Conservation (phyloP, 805 yeast genomes). For the Lachancea sp. region DNA sequence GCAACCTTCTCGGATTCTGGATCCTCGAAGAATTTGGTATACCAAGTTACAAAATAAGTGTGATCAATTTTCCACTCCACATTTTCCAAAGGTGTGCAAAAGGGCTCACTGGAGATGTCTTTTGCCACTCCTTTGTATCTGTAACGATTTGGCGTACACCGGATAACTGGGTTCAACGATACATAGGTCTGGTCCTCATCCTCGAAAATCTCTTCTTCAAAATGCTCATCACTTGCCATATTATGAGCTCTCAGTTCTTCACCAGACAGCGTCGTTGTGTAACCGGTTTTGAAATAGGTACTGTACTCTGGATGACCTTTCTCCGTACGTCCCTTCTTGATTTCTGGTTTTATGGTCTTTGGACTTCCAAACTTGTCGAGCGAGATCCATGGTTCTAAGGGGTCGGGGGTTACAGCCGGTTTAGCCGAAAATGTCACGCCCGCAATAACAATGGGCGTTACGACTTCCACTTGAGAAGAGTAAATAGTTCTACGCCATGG, state of each 20-base stretch:
- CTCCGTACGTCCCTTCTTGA: conserved; percentile 64
- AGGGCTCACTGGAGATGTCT: conserved; percentile 58
- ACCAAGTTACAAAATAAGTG: conserved; percentile 80
- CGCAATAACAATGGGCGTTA: conserved; percentile 60
- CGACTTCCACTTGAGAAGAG: conserved; percentile 48
- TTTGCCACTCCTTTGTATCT: conserved; percentile 57
- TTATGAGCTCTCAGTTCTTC: conserved; percentile 68
- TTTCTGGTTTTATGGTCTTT: conserved; percentile 68
- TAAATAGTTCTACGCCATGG: conserved; percentile 76
- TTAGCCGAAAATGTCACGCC: conserved; percentile 48
- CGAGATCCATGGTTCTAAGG: conserved; percentile 75
- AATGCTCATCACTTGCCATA: conserved; percentile 53
- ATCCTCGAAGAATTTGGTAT: conserved; percentile 49
- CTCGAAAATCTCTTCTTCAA: conserved; percentile 47
- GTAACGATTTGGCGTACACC: conserved; percentile 80
- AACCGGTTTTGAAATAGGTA: conserved; percentile 69
- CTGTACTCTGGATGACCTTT: conserved; percentile 65
- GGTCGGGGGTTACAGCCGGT: conserved; percentile 46
- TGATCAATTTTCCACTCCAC: conserved; percentile 49
- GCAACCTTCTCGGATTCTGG: conserved; percentile 38
- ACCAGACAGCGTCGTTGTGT: conserved; percentile 49
- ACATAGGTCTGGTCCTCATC: conserved; percentile 74
- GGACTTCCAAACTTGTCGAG: conserved; percentile 73
- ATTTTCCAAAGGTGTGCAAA: conserved; percentile 73
- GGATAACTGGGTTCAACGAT: conserved; percentile 64